Base-by-base conservation (phyloP, 192 early-diverging fungal species). In the Coemansia pectinata region DNA sequence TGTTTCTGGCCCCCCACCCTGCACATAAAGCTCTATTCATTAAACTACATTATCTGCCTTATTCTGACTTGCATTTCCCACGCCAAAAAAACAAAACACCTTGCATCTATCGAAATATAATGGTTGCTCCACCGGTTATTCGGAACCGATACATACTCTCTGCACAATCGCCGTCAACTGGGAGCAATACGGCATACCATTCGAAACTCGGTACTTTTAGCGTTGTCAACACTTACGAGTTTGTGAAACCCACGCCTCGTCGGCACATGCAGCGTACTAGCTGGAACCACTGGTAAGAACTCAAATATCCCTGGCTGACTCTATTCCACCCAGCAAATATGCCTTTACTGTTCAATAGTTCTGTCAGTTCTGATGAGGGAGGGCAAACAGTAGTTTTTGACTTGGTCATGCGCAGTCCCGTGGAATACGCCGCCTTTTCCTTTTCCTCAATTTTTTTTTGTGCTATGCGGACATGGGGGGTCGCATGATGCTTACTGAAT, bases 231-330 rank as follows among this genome's bases (percentile, higher is more conserved):
- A 58, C 69, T 11, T 83, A 77, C 55, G 86, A 86, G 68, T 94
- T 93, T 83, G 84, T 97, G 33, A 90, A 86, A 61, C 87, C 90
- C 1, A 66, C 71, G 40, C 89, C 92, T 10, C 81, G 75, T 53
- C 86, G 88, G 62, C 91, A 96, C 75, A 85, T 87, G 36, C 91
- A 90, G 67, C 86, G 90, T 66, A 87, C 94, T 2, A 98, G 90
- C 62, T 96, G 96, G 65, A 94, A 96, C 65, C 96, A 98, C 85
- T 96, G 95, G 95, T 89, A 84, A 65, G 77, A n/a, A n/a, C n/a
- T n/a, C n/a, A n/a, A n/a, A n/a, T n/a, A n/a, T n/a, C n/a, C n/a
- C n/a, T n/a, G 21, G 31, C 27, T 50, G 47, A 6, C 4, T 53
- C 52, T 29, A 21, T 23, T 53, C 9, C 25, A 19, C 6, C 21